Conservation (phyloP, 768 basidiomycete genomes). For the Peribolospora kevripleyi region DNA sequence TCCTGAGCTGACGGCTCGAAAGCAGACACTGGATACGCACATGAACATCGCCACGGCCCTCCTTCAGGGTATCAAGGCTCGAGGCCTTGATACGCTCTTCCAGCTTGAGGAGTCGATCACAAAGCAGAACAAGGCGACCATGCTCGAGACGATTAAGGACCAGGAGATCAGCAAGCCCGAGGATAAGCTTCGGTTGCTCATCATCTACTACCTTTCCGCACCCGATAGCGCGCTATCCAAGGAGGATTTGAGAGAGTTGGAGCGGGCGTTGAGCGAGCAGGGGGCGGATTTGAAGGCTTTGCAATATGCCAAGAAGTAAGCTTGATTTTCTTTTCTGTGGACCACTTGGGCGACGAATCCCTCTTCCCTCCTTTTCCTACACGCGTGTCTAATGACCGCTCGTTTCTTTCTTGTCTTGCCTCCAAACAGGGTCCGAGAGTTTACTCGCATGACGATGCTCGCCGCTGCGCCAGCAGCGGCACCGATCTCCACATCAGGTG, state of each 20-base stretch:
- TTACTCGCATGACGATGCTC: constrained; percentile 69
- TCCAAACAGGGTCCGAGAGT: constrained; percentile 44
- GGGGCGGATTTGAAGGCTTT: constrained; percentile 54
- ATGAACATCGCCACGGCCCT: constrained; percentile 97
- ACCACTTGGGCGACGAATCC: background rate
- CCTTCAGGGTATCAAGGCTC: constrained; percentile 78
- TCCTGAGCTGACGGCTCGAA: constrained; percentile 86
- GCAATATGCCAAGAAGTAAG: constrained; percentile 57
- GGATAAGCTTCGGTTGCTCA: constrained; percentile 78
- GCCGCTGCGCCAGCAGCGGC: constrained; percentile 26
- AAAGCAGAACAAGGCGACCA: constrained; percentile 56
- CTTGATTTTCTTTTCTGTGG: background rate
- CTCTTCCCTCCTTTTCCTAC: background rate
- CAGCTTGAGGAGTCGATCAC: constrained; percentile 75
- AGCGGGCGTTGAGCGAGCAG: constrained; percentile 56
- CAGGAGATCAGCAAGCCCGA: constrained; percentile 41
- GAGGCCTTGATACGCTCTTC: constrained; percentile 90
- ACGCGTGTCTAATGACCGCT: background rate
- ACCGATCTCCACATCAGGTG: constrained; percentile 31
- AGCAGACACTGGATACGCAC: constrained; percentile 87
- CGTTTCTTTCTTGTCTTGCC: background rate
- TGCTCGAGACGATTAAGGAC: constrained; percentile 68
- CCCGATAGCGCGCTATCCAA: constrained; percentile 56
- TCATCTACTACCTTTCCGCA: constrained; percentile 83
- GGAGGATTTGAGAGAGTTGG: constrained; percentile 68